Conservation (phyloP, 2,329 filamentous ascomycete species). For the Alternaria solani region DNA sequence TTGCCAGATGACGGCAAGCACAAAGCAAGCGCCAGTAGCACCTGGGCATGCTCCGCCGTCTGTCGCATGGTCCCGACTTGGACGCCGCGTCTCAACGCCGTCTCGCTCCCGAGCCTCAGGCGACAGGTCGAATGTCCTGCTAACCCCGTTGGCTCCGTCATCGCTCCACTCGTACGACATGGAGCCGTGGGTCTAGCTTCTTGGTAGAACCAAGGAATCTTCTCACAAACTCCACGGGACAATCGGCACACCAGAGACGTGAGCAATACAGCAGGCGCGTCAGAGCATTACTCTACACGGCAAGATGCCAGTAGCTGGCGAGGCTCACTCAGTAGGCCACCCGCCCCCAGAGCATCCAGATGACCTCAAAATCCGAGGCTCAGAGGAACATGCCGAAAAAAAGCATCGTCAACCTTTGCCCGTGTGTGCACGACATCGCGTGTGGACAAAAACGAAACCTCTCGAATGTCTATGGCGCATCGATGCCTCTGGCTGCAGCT, state of each 20-base stretch:
- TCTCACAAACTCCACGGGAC: background rate
- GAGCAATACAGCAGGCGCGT: background rate
- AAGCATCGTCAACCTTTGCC: background rate
- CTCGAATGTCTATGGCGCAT: background rate
- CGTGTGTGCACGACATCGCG: background rate
- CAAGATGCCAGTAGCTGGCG: background rate
- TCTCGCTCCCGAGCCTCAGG: conserved; percentile 11
- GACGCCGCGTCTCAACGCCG: conserved; percentile 19
- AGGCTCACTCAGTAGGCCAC: background rate
- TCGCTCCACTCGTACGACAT: conserved; percentile 9
- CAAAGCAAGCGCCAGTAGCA: conserved; percentile 16
- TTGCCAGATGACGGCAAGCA: conserved; percentile 7
- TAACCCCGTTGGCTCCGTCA: conserved; percentile 13
- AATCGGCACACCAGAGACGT: conserved; percentile 7
- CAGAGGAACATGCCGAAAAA: background rate
- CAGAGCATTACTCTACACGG: background rate
- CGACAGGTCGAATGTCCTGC: conserved; percentile 7
- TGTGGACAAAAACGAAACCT: background rate
- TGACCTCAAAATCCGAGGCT: background rate
- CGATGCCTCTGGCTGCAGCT: background rate
- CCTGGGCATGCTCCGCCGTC: conserved; percentile 10
- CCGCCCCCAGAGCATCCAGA: background rate
- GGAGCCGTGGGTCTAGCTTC: conserved; percentile 3
- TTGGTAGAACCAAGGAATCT: background rate
- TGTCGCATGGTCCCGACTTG: conserved; percentile 16